These are phyloP conservation scores for Silene latifolia DNA, from an alignment of 148 eudicot species.

Conservation along the genomic window DNA sequence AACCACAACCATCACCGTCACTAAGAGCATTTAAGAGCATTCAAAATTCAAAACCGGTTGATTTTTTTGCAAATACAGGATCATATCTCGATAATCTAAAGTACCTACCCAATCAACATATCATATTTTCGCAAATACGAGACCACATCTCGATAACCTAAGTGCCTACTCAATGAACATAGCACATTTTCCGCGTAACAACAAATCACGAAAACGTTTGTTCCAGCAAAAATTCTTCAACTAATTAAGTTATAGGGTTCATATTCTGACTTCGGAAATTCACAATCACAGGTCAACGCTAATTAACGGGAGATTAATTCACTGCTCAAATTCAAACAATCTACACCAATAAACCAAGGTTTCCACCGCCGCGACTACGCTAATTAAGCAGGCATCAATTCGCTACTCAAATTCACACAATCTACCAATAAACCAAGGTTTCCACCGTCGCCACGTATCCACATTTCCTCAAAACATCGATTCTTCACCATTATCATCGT, in stretches of 20 bases:
- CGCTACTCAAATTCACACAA: constrained; percentile 5
- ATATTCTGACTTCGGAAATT: neutral
- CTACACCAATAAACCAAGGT: constrained; percentile 1
- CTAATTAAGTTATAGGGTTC: neutral
- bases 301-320: neutral
- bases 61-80: constrained; percentile 5
- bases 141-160: too few relatives aligned
- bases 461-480: neutral
- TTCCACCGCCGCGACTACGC: neutral
- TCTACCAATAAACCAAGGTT: constrained; percentile 7
- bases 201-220: neutral
- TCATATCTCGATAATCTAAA: constrained; percentile 7
- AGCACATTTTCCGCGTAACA: neutral
- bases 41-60: neutral
- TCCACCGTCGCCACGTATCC: neutral
- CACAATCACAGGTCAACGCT: neutral
- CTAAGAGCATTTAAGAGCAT: neutral
- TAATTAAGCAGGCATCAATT: neutral
- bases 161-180: too few relatives aligned
- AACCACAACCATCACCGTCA: neutral
- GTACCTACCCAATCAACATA: neutral
- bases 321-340: constrained; percentile 7
- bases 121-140: neutral
- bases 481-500: neutral
- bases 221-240: neutral